Conservation (phyloP, 495 filamentous ascomycete genomes). For the Penicillium simplicissimum region DNA sequence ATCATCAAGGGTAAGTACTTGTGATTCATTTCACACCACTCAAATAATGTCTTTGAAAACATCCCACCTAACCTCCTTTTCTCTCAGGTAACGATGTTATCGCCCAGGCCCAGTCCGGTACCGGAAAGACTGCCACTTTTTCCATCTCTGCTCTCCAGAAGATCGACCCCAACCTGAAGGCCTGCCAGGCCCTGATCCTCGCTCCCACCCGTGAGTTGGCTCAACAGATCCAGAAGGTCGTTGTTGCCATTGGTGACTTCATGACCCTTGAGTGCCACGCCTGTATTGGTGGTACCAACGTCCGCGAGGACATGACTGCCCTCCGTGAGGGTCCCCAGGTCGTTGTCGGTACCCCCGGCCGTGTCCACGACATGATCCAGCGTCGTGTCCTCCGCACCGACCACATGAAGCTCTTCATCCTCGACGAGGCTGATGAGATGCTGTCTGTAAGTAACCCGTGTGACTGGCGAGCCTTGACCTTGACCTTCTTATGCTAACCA, state of each 20-base stretch:
- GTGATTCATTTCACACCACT: constrained; percentile 1
- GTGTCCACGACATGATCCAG: constrained; percentile 99
- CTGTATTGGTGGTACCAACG: constrained; percentile 97
- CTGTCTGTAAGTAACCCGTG: constrained; percentile 70
- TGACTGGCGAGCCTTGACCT: neutral
- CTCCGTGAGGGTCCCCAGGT: constrained; percentile 95
- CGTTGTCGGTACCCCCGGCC: constrained; percentile 94
- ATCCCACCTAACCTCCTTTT: constrained; percentile 17
- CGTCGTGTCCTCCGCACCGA: constrained; percentile 91
- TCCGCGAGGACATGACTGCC: constrained; percentile 96
- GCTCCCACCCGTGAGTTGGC: constrained; percentile 97
- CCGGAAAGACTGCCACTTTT: constrained; percentile 99
- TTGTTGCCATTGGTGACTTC: constrained; percentile 97
- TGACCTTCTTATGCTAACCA: neutral
- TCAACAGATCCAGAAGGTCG: constrained; percentile 98
- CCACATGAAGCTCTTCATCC: constrained; percentile 98
- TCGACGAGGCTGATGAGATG: constrained; percentile 99
- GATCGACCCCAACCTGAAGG: constrained; percentile 89
- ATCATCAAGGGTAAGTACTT: constrained; percentile 91
- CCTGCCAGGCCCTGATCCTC: constrained; percentile 93
- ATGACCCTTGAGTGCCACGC: constrained; percentile 99
- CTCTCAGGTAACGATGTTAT: constrained; percentile 92
- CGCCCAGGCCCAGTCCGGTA: constrained; percentile 98
- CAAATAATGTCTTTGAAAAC: constrained; percentile 23
- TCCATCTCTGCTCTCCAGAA: constrained; percentile 98